These are phyloP conservation scores for Mycosphaerella sp. DNA, from an alignment of 2,329 filamentous ascomycete species.

Conservation along the genomic window DNA sequence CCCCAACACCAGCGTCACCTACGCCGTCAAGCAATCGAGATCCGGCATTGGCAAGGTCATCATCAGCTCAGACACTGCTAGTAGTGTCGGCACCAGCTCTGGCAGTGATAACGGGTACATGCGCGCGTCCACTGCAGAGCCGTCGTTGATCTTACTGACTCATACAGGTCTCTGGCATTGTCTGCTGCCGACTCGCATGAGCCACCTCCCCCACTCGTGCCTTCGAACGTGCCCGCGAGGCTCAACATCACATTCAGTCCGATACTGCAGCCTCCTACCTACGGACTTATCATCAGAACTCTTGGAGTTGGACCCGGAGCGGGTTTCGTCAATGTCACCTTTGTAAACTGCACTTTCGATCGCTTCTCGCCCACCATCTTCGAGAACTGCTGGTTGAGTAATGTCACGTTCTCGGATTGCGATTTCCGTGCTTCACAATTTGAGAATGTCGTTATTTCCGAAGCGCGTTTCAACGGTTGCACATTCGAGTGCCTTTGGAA, in stretches of 20 bases:
- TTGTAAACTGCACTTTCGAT: conserved; percentile 8
- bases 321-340: conserved; percentile 6
- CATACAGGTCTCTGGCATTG: background rate
- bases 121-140: no score
- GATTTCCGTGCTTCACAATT: conserved; percentile 1
- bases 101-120: no score
- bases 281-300: conserved; percentile 7
- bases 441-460: conserved; percentile 3
- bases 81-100: background rate
- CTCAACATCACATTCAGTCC: conserved; percentile 7
- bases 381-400: conserved; percentile 3
- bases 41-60: background rate
- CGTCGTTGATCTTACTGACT: background rate
- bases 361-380: background rate
- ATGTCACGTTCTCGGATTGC: conserved; percentile 6
- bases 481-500: conserved; percentile 4
- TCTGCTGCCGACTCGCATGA: no score
- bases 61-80: background rate
- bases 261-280: background rate
- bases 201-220: background rate
- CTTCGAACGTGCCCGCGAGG: background rate
- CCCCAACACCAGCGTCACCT: background rate
- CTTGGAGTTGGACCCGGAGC: background rate
- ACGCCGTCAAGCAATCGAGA: background rate
- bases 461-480: background rate